These are phyloP conservation scores for Tuber aestivum DNA, from an alignment of 495 filamentous ascomycete species.

Conservation along the genomic window DNA sequence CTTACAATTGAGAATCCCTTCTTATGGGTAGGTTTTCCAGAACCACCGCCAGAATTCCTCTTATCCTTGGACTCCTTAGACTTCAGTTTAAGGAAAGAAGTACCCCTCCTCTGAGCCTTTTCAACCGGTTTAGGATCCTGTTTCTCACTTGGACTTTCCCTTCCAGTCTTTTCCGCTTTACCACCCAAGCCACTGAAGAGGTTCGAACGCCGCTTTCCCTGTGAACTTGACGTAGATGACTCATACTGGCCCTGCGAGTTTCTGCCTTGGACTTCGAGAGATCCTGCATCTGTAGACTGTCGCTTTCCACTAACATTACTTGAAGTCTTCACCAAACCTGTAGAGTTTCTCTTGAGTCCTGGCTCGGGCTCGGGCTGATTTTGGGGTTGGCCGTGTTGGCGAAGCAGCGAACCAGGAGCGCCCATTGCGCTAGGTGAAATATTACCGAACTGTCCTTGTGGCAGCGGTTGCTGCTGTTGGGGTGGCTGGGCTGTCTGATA, in stretches of 20 bases:
- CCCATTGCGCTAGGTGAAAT: not conserved
- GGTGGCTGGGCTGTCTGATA: not conserved
- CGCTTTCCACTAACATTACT: slow-evolving; percentile 27
- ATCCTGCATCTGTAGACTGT: slow-evolving; percentile 15
- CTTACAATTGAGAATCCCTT: slow-evolving; percentile 34
- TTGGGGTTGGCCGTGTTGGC: slow-evolving; percentile 14
- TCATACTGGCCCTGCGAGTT: slow-evolving; percentile 18
- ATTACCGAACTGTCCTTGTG: slow-evolving; percentile 20
- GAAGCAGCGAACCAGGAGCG: not conserved
- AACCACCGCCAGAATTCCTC: slow-evolving; percentile 21
- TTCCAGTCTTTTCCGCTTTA: slow-evolving; percentile 12
- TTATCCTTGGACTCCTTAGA: slow-evolving; percentile 27
- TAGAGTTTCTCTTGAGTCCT: slow-evolving; percentile 12
- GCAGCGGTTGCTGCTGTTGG: slow-evolving; percentile 14
- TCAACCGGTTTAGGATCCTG: slow-evolving; percentile 15
- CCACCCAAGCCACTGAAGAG: slow-evolving; percentile 20
- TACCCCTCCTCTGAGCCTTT: slow-evolving; percentile 23
- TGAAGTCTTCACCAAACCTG: slow-evolving; percentile 28
- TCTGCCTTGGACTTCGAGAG: not conserved
- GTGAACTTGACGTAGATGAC: slow-evolving; percentile 29
- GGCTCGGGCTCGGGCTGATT: slow-evolving; percentile 17
- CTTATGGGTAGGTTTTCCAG: slow-evolving; percentile 26
- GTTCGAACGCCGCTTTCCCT: slow-evolving; percentile 26
- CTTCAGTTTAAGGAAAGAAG: slow-evolving; percentile 23
- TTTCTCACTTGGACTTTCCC: slow-evolving; percentile 5